These are phyloP conservation scores for Alisma plantagoaquatica DNA, from an alignment of 106 monocot genomes.

Conservation along the genomic window DNA sequence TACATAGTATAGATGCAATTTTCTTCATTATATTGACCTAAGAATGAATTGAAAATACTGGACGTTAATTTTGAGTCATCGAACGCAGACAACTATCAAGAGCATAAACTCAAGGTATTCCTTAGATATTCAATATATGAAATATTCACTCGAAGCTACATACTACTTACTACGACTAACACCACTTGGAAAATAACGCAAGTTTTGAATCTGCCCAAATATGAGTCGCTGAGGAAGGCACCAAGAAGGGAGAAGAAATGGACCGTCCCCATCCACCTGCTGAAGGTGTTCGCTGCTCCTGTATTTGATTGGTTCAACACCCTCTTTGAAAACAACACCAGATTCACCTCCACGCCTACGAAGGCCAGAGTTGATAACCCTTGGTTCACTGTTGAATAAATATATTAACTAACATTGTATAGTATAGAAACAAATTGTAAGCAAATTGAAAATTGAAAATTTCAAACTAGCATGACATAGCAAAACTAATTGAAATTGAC, in stretches of 20 bases:
- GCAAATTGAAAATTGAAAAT: no score
- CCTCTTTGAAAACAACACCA: constrained; percentile 8
- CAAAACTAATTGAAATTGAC: no score
- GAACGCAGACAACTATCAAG: not conserved
- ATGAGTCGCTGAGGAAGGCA: constrained; percentile 63
- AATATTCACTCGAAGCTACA: not conserved
- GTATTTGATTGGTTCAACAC: constrained; percentile 45
- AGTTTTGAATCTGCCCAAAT: constrained; percentile 67
- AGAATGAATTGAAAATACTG: not conserved
- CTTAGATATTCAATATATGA: not conserved
- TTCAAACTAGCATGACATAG: no score
- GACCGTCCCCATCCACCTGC: constrained; percentile 47
- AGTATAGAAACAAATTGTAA: no score
- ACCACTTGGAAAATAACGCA: constrained; percentile 49
- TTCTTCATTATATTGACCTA: not conserved
- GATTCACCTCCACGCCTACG: not conserved
- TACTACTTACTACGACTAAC: constrained; percentile 34
- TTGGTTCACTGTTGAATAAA: constrained; percentile 18
- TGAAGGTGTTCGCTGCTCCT: constrained; percentile 39
- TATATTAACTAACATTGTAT: no score
- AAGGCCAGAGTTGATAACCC: constrained; percentile 2
- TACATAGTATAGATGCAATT: not conserved
- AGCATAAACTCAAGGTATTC: not conserved
- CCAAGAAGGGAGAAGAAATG: constrained; percentile 54
- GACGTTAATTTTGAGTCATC: not conserved